These are phyloP conservation scores for Aurifilum marmelostoma DNA, from an alignment of 2,329 filamentous ascomycete genomes.

Conservation along the genomic window DNA sequence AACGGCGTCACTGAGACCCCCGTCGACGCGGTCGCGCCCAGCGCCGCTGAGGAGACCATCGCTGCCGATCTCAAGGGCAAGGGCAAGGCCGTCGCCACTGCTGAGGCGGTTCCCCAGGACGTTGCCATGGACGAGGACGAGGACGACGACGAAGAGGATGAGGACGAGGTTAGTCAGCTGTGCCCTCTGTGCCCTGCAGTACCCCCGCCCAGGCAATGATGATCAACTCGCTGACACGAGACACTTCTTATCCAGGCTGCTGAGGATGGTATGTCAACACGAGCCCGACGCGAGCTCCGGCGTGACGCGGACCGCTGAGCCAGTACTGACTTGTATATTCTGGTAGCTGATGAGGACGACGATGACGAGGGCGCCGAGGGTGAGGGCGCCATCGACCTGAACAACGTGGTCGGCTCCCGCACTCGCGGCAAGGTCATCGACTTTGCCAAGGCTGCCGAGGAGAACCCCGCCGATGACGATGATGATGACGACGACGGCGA, in stretches of 20 bases:
- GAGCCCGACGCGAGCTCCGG: constrained; percentile 1
- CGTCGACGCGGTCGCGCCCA: constrained; percentile 41
- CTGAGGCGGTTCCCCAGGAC: constrained; percentile 56
- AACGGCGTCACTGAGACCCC: constrained; percentile 51
- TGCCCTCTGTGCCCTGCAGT: not conserved
- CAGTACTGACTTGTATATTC: constrained; percentile 29
- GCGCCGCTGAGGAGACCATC: constrained; percentile 33
- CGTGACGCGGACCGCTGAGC: not conserved
- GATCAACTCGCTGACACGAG: constrained; percentile 30
- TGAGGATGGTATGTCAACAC: constrained; percentile 37
- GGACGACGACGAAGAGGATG: constrained; percentile 71
- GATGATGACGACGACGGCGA: constrained; percentile 75
- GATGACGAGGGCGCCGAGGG: constrained; percentile 79
- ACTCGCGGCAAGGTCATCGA: constrained; percentile 93
- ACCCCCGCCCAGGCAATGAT: constrained; percentile 15
- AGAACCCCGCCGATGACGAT: constrained; percentile 75
- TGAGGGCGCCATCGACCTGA: constrained; percentile 87
- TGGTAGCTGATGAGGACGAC: constrained; percentile 40
- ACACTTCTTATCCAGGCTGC: constrained; percentile 33
- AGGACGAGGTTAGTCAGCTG: constrained; percentile 40
- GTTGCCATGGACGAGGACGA: constrained; percentile 76
- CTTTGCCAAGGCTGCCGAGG: constrained; percentile 85
- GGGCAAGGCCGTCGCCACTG: constrained; percentile 71
- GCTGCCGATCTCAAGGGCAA: constrained; percentile 73
- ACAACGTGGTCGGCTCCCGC: constrained; percentile 88